Conservation (phyloP, 352 stramenopile species). For the Aphanomyces stellatus region DNA sequence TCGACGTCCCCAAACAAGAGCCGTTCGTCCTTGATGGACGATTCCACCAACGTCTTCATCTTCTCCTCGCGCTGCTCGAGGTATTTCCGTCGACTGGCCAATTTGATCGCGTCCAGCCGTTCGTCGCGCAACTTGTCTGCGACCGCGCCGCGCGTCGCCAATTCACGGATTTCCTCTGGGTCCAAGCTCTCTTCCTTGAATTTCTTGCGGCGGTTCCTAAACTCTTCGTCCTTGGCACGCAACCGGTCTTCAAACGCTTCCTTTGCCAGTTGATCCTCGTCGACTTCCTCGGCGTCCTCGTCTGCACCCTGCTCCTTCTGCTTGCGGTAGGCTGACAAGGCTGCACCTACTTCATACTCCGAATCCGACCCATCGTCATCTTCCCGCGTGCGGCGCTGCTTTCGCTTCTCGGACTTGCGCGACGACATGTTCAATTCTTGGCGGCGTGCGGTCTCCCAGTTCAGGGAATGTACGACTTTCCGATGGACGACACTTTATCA, state of each 20-base stretch:
- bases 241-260: constrained; percentile 78
- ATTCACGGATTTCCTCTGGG: constrained; percentile 69
- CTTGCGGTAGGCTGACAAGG: constrained; percentile 30
- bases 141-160: constrained; percentile 69
- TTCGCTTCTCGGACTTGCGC: constrained; percentile 5
- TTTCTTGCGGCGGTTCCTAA: constrained; percentile 45
- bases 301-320: constrained; percentile 30
- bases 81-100: constrained; percentile 93
- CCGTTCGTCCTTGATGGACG: constrained; percentile 65
- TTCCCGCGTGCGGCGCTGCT: constrained; percentile 21
- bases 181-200: constrained; percentile 28
- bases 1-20: constrained; percentile 72
- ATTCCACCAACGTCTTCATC: constrained; percentile 91
- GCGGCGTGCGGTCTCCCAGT: neutral
- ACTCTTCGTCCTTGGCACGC: constrained; percentile 64
- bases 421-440: neutral
- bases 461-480: neutral
- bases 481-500: neutral
- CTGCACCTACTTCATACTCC: constrained; percentile 18
- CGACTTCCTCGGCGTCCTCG: constrained; percentile 22
- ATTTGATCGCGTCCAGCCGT: constrained; percentile 68
- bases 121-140: constrained; percentile 32
- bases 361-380: constrained; percentile 13
- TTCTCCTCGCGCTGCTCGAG: constrained; percentile 97
- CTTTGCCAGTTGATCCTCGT: constrained; percentile 37